Evolutionary conservation across 2,329 filamentous ascomycete species (phyloP), one percentile per base, ranked within the genome.

Genomic region (Colletotrichum magnum): DNA sequence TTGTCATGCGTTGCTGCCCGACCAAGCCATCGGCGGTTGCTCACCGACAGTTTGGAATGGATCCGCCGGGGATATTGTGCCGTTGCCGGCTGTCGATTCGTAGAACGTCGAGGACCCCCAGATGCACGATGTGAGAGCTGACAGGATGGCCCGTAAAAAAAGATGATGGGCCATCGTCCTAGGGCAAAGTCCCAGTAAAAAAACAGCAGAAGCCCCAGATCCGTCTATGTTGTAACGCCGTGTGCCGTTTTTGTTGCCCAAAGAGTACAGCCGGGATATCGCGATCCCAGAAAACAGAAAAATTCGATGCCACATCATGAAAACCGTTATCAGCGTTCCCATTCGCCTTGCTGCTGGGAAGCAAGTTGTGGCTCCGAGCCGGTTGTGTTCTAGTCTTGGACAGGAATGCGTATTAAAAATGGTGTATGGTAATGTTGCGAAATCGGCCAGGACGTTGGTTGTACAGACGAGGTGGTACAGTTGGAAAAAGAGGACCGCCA

Each of bases 361-460:
- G 78, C 79, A 78, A 80, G 74, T 73, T 70, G 72, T 80, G 78
- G 79, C 79, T 76, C 72, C 67, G 79, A 78, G 79, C 78, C 79
- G 74, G 71, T 73, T 73, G 72, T 75, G 74, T 80, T 73, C 78
- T 78, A 72, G 65, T 75, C 74, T 75, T 76, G 70, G 75, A 75
- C 72, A 76, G 73, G 75, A 78, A 79, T 71, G 74, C 73, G 74
- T 74, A 79, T 79, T 77, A 81, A 79, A 50, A 76, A 72, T 70
- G 72, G 71, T 79, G 77, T 76, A 67, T 70, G 68, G 57, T 61
- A 69, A 71, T 69, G 53, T 69, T 57, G 71, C 58, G 43, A 54
- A 71, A 61, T 66, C 66, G 66, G 57, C 56, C 66, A 65, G 50
- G 60, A 64, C 43, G 43, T 60, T 69, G 66, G 43, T 60, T 69